phyloP scores from a whole-genome alignment of 805 yeast species.

The Candida pseudoglaebosa region DNA sequence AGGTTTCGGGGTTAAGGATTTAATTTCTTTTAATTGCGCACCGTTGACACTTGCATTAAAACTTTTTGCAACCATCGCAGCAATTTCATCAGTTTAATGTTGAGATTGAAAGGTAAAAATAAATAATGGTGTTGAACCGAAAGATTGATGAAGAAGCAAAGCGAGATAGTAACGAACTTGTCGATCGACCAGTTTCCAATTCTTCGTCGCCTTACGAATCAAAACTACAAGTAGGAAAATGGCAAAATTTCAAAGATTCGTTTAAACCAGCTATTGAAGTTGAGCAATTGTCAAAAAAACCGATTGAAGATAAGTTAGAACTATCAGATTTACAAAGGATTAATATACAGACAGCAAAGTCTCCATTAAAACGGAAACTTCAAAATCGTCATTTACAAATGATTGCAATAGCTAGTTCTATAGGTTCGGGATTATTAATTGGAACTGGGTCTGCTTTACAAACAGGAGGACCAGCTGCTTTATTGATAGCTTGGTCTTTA shows the following conservation, averaged over 20 bases:
- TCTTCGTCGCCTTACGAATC: conserved; percentile 5
- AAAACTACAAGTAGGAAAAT: conserved; percentile 17
- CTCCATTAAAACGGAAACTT: conserved; percentile 32
- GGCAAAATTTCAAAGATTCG: conserved; percentile 47
- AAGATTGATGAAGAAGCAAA: too few species aligned
- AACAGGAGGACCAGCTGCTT: conserved; percentile 39
- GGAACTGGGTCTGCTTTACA: conserved; percentile 37
- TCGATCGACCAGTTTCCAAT: background rate
- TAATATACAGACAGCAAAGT: conserved; percentile 35
- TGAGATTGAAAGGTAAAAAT: too few species aligned
- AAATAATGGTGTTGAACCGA: background rate
- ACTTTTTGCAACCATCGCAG: too few species aligned
- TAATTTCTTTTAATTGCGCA: too few species aligned
- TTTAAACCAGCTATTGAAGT: conserved; percentile 35
- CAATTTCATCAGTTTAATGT: too few species aligned
- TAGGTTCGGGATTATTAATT: conserved; percentile 41
- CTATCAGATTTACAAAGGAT: conserved; percentile 37
- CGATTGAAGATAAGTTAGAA: conserved; percentile 16
- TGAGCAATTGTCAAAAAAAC: conserved; percentile 18
- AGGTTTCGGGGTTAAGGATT: too few species aligned
- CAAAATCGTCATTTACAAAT: conserved; percentile 36
- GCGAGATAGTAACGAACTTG: background rate
- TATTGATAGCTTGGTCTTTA: conserved; percentile 35
- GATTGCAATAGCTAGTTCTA: conserved; percentile 43
- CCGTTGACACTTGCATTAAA: too few species aligned